Conservation (phyloP, 2,329 filamentous ascomycete genomes). For the Penicillium sp. region DNA sequence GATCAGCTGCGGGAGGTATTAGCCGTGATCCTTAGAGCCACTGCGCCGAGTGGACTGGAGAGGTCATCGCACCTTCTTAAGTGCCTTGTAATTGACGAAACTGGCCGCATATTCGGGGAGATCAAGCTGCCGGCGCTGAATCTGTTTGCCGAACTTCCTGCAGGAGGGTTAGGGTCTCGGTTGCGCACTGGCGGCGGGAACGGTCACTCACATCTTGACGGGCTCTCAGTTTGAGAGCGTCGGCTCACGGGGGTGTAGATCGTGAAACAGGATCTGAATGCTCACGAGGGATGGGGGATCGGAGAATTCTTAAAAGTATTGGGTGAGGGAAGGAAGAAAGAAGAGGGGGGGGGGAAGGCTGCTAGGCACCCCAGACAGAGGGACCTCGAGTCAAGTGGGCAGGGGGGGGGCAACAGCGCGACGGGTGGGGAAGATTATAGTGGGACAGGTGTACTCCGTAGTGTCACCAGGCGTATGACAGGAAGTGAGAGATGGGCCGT, state of each 20-base stretch:
- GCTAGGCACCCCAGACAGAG: not conserved
- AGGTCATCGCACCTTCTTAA: conserved; percentile 78
- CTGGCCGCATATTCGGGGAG: conserved; percentile 98
- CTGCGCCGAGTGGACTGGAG: not conserved
- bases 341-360: not conserved
- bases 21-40: not conserved
- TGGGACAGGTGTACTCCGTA: conserved; percentile 15
- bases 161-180: conserved; percentile 1
- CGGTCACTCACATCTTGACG: conserved; percentile 14
- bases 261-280: not conserved
- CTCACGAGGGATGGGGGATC: not conserved
- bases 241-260: not conserved
- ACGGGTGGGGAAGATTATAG: conserved; percentile 21
- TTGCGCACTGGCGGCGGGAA: not conserved
- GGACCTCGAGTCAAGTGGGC: conserved; percentile 12
- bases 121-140: conserved; percentile 98
- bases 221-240: conserved; percentile 10
- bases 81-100: conserved; percentile 98
- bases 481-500: conserved; percentile 3
- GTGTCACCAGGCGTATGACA: conserved; percentile 17
- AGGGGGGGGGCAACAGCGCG: conserved; percentile 17
- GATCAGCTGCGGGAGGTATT: conserved; percentile 69
- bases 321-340: not conserved
- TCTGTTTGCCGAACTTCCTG: conserved; percentile 99
- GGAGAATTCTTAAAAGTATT: not conserved